Percentiles rank a stretch among this genome's conserved stretches.
phyloP scores from a whole-genome alignment of 140 eudicot species.

The Flaveria floridana region DNA sequence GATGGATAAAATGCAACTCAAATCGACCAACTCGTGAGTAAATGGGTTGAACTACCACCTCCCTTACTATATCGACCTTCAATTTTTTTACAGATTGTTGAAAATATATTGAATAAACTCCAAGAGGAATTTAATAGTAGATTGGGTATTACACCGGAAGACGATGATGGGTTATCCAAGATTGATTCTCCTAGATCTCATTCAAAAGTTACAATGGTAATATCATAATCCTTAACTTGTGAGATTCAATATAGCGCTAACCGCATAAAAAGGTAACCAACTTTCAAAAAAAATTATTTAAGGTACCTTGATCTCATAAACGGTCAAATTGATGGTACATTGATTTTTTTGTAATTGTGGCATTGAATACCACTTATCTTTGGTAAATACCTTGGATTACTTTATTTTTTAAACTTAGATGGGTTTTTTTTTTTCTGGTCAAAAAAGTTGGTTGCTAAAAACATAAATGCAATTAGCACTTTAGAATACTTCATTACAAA shows the following conservation, averaged over 20 bases:
- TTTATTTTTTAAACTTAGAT: not conserved
- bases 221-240: slow-evolving; percentile 11
- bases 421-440: not conserved
- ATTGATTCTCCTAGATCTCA: slow-evolving; percentile 27
- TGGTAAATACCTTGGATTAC: not conserved
- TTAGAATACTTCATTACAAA: not conserved
- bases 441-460: slow-evolving; percentile 1
- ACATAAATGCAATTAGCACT: slow-evolving; percentile 1
- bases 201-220: slow-evolving; percentile 35
- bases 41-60: not conserved
- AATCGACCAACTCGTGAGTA: not conserved
- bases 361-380: not conserved
- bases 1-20: not conserved
- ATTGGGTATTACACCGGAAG: slow-evolving; percentile 37
- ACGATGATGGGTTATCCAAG: not conserved
- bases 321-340: not conserved
- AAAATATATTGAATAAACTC: slow-evolving; percentile 56
- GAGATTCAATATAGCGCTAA: slow-evolving; percentile 1
- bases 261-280: slow-evolving; percentile 12
- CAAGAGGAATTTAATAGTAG: slow-evolving; percentile 69
- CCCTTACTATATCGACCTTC: not conserved
- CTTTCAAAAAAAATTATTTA: not conserved
- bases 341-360: not conserved
- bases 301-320: not conserved
- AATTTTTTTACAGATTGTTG: slow-evolving; percentile 55